Evolutionary conservation across 1,284 basidiomycete species (phyloP), one percentile per base, ranked within the genome.

Genomic region (Boletus semigastroideus): DNA sequence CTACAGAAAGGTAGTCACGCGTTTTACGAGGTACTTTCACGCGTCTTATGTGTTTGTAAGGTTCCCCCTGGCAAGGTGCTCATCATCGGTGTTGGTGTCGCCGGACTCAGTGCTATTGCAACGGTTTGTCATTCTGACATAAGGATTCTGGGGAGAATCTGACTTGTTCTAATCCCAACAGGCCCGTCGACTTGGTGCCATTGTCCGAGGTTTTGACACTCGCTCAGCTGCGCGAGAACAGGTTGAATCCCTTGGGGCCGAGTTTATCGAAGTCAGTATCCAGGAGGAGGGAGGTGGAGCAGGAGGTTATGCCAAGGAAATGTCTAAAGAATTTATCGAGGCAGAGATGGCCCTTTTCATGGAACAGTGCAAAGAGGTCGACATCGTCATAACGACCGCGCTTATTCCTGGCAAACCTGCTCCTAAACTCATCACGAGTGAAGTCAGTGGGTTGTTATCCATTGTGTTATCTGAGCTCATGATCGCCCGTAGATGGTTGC

Each of bases 341-440:
- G 90, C 90, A 12, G 91, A 93, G 68, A 92, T 93, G 91, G 83
- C 86, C 0, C 77, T 93, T 38, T 93, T 93, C 73, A 78, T 87
- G 79, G 82, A 87, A 64, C 90, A 93, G 68, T 87, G 84, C 69
- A 87, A 84, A 65, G 90, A 92, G 27, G 91, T 92, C 13, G 91
- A 93, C 63, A 92, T 93, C 53, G 78, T 93, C 53, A 81, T 93
- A 58, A 92, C 91, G 37, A 93, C 90, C 48, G 88, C 89, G 51
- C 76, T 90, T 28, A 87, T 90, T 65, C 90, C 91, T 36, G 91
- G 91, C 19, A 86, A 81, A 76, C 87, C 87, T 5, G 91, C 90
- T 13, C 90, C 90, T 4, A 92, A 86, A 66, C 68, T 93, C 37
- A 90, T 93, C 61, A 87, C 84, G 5, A 78, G 84, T 54, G 86